Evolutionary conservation across 805 yeast genomes (phyloP).

Genomic region (Blastobotrys muscicola): DNA sequence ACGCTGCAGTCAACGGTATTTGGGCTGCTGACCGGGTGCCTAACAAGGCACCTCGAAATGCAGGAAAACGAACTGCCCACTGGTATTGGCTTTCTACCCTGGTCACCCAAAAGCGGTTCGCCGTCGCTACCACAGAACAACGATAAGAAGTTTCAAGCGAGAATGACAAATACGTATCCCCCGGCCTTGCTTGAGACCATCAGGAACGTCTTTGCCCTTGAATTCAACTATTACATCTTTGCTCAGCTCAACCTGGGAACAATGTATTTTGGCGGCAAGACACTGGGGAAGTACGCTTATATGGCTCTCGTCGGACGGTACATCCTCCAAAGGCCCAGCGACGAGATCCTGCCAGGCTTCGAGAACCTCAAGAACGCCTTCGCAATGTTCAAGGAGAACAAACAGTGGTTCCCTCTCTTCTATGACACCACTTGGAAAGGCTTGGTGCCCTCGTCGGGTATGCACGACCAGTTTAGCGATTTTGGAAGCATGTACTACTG

Average conservation of each 20-base stretch:
- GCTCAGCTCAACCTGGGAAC: slow-evolving; percentile 39
- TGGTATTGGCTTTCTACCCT: slow-evolving; percentile 45
- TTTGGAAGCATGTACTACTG: slow-evolving; percentile 69
- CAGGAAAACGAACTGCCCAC: slow-evolving; percentile 31
- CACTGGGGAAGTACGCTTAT: slow-evolving; percentile 83
- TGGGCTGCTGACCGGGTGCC: slow-evolving; percentile 31
- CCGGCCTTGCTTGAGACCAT: slow-evolving; percentile 21
- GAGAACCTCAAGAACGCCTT: slow-evolving; percentile 58
- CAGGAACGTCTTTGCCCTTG: slow-evolving; percentile 5
- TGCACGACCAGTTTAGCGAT: slow-evolving; percentile 41
- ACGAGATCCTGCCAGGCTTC: slow-evolving; percentile 47
- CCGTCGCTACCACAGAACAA: slow-evolving; percentile 27
- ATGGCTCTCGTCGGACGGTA: slow-evolving; percentile 58
- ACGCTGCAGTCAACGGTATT: slow-evolving; percentile 35
- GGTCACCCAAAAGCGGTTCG: slow-evolving; percentile 34
- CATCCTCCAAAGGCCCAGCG: slow-evolving; percentile 47
- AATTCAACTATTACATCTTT: slow-evolving; percentile 1
- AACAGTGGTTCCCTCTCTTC: slow-evolving; percentile 60
- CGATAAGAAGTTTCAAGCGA: slow-evolving; percentile 26
- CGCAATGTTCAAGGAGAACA: slow-evolving; percentile 56
- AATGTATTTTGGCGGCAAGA: slow-evolving; percentile 85
- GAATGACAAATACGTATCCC: slow-evolving; percentile 35
- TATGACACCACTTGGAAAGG: slow-evolving; percentile 61
- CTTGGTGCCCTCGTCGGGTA: slow-evolving; percentile 24
- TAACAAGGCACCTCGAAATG: slow-evolving; percentile 27